These are phyloP conservation scores for Monosporozyma solicola DNA, from an alignment of 805 yeast genomes.

Conservation along the genomic window DNA sequence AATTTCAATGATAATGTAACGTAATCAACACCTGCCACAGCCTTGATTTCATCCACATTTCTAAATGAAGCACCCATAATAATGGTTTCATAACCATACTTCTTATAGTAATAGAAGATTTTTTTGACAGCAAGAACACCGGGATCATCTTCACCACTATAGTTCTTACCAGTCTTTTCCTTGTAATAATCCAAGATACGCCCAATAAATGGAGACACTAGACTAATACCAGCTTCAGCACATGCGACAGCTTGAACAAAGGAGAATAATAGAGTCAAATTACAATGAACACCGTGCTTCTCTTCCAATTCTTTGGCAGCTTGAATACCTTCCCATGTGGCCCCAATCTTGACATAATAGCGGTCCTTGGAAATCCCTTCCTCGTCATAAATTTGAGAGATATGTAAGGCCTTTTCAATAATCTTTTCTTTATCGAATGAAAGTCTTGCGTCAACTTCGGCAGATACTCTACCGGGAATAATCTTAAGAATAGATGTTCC, in stretches of 20 bases:
- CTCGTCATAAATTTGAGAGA: conserved; percentile 78
- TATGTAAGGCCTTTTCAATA: conserved; percentile 83
- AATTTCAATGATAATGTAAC: conserved; percentile 90
- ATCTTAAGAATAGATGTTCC: conserved; percentile 88
- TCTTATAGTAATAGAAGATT: conserved; percentile 97
- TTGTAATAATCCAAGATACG: conserved; percentile 98
- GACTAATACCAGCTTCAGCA: conserved; percentile 94
- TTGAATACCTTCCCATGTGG: conserved; percentile 99
- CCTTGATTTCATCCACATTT: conserved; percentile 90
- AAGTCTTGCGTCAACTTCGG: conserved; percentile 98
- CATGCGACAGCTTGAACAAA: conserved; percentile 97
- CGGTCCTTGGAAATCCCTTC: conserved; percentile 84
- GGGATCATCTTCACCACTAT: conserved; percentile 74
- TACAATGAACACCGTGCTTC: conserved; percentile 85
- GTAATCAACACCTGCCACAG: conserved; percentile 94
- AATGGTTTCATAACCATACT: conserved; percentile 90
- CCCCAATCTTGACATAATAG: conserved; percentile 90
- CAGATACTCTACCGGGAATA: conserved; percentile 98
- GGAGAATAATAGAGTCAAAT: conserved; percentile 91
- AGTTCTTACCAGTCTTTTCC: conserved; percentile 83
- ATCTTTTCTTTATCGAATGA: conserved; percentile 94
- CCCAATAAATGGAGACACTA: conserved; percentile 98
- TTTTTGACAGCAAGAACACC: conserved; percentile 87
- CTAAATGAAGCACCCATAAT: conserved; percentile 99
- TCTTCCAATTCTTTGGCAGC: conserved; percentile 94